Conservation (phyloP, 257 asterid species). For the Hygrophila difformis region DNA sequence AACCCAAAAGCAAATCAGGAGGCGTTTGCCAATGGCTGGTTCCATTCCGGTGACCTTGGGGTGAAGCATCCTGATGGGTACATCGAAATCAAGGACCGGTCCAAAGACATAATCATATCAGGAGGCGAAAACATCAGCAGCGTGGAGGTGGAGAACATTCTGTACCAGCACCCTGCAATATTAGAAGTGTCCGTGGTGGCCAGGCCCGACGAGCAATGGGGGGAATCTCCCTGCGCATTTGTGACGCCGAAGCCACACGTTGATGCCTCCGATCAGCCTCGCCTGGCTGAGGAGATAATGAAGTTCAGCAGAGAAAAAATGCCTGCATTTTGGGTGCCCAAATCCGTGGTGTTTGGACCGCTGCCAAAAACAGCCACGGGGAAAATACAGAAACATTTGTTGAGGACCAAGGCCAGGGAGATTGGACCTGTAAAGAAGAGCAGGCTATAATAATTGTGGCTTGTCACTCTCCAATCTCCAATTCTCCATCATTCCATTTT, state of each 20-base stretch:
- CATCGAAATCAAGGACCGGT: conserved; percentile 73
- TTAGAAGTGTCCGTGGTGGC: conserved; percentile 86
- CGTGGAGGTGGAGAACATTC: conserved; percentile 82
- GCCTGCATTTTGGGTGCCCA: conserved; percentile 87
- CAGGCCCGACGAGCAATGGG: conserved; percentile 85
- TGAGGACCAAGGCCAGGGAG: conserved; percentile 82
- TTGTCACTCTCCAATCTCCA: too few species aligned
- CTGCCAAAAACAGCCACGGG: conserved; percentile 97
- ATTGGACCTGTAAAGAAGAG: conserved; percentile 81
- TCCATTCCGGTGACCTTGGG: conserved; percentile 85
- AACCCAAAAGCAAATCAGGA: conserved; percentile 84
- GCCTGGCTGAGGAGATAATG: conserved; percentile 60
- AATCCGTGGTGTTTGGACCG: conserved; percentile 72
- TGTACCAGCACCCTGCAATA: conserved; percentile 69
- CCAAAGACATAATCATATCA: conserved; percentile 85
- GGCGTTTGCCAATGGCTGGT: conserved; percentile 76
- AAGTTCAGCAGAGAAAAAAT: conserved; percentile 62
- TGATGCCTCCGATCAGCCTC: conserved; percentile 28
- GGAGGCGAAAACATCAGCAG: conserved; percentile 97
- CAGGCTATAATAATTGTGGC: conserved; percentile 29
- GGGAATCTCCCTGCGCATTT: conserved; percentile 92
- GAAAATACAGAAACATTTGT: conserved; percentile 82
- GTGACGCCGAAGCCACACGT: conserved; percentile 53
- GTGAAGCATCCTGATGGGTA: conserved; percentile 85
- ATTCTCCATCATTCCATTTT: too few species aligned